Evolutionary conservation across 1,284 basidiomycete species (phyloP), one percentile per base, ranked within the genome.

Genomic region (Singerocomus inundabilis): DNA sequence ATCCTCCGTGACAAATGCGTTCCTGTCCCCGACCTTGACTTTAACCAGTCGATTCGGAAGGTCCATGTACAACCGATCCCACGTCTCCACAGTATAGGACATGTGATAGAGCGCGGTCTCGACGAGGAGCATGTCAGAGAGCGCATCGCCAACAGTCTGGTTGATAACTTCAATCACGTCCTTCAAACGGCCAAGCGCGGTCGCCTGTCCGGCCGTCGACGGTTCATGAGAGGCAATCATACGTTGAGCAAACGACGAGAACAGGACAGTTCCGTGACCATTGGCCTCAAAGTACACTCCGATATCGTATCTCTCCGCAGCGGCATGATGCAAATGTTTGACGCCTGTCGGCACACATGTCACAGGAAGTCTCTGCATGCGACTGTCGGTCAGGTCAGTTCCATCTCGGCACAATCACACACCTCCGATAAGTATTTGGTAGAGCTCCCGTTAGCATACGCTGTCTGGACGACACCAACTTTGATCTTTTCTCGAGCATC

Each of bases 261-360:
- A 99, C 44, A 99, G 72, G 39, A 99, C 93, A 1, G 97, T 99
- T 34, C 97, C 97, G 63, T 99, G 97, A 1, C 97, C 97, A 67
- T 99, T 99, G 45, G 97, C 97, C 71, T 99, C 97, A 64, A 99
- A 99, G 75, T 99, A 99, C 40, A 99, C 93, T 26, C 97, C 97
- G 56, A 99, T 82, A 65, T 94, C 85, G 70, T 88, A 99, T 57
- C 85, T 82, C 44, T 64, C 64, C 63, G 96, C 92, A 7, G 97
- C 97, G 7, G 95, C 97, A 68, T 98, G 96, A 67, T 99, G 97
- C 43, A 99, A 82, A 68, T 99, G 90, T 72, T 99, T 99, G 54
- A 99, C 97, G 34, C 97, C 97, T 8, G 97, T 99, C 6, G 94
- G 79, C 3, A 97, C 95, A 70, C 97, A 99, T 60, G 88, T 89